These are phyloP conservation scores for Coemansia asiatica DNA, from an alignment of 192 early-diverging fungal genomes.

Conservation along the genomic window DNA sequence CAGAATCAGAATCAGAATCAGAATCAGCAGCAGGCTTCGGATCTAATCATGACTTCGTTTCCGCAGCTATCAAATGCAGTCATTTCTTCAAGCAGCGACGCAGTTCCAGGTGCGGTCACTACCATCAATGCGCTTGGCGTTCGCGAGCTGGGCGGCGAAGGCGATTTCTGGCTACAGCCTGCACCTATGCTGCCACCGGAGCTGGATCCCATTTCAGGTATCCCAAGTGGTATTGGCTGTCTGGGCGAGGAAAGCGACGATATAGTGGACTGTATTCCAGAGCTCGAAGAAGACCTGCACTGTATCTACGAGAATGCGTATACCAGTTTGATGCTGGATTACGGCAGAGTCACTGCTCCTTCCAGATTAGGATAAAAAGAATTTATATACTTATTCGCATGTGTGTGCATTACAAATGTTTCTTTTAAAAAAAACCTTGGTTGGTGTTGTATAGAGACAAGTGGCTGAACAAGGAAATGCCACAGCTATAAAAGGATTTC, in stretches of 20 bases:
- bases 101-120: conserved; percentile 15
- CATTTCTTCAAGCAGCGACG: neutral
- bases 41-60: neutral
- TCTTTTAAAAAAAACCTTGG: no score
- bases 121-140: conserved; percentile 51
- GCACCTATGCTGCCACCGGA: conserved; percentile 44
- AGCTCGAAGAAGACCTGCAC: conserved; percentile 67
- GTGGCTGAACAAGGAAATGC: no score
- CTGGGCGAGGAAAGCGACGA: conserved; percentile 43
- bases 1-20: no score
- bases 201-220: conserved; percentile 22
- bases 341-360: conserved; percentile 64
- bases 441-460: no score
- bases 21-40: neutral
- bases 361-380: conserved; percentile 56
- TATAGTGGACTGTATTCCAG: conserved; percentile 58
- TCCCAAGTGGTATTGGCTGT: conserved; percentile 27
- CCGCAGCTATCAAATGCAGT: neutral
- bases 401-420: no score
- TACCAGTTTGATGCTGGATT: conserved; percentile 68
- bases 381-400: no score
- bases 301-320: conserved; percentile 66
- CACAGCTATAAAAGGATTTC: no score
- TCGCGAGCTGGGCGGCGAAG: conserved; percentile 38
- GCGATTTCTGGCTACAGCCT: conserved; percentile 39